These are phyloP conservation scores for Paracoccidioides brasiliensis DNA, from an alignment of 2,329 filamentous ascomycete genomes.

Conservation along the genomic window DNA sequence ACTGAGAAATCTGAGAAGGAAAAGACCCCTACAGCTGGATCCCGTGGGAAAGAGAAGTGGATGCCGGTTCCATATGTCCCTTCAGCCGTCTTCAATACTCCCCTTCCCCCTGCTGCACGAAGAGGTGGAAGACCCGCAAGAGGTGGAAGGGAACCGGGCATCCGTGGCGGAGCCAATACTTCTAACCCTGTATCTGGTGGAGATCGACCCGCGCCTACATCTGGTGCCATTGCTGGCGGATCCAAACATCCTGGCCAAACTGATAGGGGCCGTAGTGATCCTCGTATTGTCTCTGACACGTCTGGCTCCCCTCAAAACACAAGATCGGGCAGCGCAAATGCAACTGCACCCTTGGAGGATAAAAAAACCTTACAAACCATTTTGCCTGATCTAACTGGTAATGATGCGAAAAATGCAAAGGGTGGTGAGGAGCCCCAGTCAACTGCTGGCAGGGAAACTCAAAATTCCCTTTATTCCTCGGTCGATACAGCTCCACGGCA, in stretches of 20 bases:
- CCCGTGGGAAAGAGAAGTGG: constrained; percentile 69
- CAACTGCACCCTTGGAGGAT: constrained; percentile 17
- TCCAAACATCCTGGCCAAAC: constrained; percentile 20
- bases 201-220: constrained; percentile 24
- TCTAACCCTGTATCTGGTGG: constrained; percentile 16
- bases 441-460: constrained; percentile 9
- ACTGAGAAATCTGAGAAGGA: constrained; percentile 45
- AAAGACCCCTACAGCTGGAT: constrained; percentile 44
- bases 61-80: constrained; percentile 70
- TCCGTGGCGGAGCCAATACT: constrained; percentile 32
- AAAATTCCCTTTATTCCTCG: constrained; percentile 19
- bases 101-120: constrained; percentile 42
- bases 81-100: constrained; percentile 75
- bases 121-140: constrained; percentile 44
- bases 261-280: constrained; percentile 25
- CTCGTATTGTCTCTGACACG: constrained; percentile 25
- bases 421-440: constrained; percentile 17
- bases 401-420: constrained; percentile 15
- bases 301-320: constrained; percentile 27
- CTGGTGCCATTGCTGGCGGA: constrained; percentile 15
- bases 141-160: constrained; percentile 39
- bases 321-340: constrained; percentile 25
- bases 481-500: constrained; percentile 20
- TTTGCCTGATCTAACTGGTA: constrained; percentile 20
- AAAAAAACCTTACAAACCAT: constrained; percentile 20